Evolutionary conservation across 257 asterid species (phyloP).

Genomic region (Solanum stenotomum): DNA sequence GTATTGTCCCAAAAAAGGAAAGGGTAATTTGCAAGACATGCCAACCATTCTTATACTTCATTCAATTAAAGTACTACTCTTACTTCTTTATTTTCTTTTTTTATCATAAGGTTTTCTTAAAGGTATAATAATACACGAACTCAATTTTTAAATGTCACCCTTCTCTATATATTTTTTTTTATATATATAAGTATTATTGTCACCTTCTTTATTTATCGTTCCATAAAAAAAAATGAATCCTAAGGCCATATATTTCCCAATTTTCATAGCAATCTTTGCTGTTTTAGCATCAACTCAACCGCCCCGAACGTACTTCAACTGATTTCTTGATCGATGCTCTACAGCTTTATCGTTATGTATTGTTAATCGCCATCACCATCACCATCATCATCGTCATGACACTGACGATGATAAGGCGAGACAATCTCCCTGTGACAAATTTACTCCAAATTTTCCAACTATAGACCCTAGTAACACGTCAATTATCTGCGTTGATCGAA

Average conservation of each 20-base stretch:
- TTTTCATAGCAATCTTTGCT: conserved; percentile 41
- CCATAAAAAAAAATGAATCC: conserved; percentile 21
- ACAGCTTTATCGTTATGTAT: background rate
- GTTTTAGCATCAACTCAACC: conserved; percentile 33
- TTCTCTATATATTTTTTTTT: background rate
- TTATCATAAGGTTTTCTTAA: background rate
- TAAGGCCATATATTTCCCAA: conserved; percentile 25
- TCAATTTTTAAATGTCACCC: background rate
- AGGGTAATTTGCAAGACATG: conserved; percentile 12
- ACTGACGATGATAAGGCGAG: conserved; percentile 5
- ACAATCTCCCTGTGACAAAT: conserved; percentile 44
- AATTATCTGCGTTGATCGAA: conserved; percentile 53
- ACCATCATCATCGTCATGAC: conserved; percentile 12
- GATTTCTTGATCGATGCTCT: background rate
- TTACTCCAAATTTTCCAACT: conserved; percentile 59
- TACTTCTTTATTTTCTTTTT: background rate
- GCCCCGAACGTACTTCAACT: conserved; percentile 7
- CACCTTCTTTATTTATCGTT: background rate
- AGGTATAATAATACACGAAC: background rate
- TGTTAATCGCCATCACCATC: background rate
- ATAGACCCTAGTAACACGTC: conserved; percentile 52
- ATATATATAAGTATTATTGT: background rate
- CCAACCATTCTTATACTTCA: conserved; percentile 4
- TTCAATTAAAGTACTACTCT: background rate
- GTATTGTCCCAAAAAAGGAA: background rate